phyloP scores from a whole-genome alignment of 805 yeast genomes.

The Monosporozyma solicola region DNA sequence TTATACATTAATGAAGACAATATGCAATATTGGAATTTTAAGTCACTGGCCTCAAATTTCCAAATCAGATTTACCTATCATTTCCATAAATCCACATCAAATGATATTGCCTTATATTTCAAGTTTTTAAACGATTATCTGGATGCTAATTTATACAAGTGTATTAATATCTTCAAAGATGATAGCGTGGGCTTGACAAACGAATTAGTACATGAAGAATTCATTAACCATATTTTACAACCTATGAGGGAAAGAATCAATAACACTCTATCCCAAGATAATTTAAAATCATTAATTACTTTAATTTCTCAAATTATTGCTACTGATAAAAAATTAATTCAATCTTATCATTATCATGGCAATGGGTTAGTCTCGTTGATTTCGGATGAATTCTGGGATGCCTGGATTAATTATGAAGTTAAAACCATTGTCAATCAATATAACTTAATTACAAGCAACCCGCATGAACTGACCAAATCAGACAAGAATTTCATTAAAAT shows the following conservation, averaged over 20 bases:
- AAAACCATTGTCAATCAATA: conserved; percentile 38
- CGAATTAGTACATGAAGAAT: conserved; percentile 32
- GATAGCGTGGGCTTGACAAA: conserved; percentile 17
- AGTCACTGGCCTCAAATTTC: conserved; percentile 38
- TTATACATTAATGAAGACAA: conserved; percentile 6
- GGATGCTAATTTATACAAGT: conserved; percentile 31
- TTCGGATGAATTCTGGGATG: conserved; percentile 28
- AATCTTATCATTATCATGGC: conserved; percentile 36
- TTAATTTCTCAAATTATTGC: conserved; percentile 34
- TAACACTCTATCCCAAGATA: conserved; percentile 30
- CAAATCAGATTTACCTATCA: conserved; percentile 45
- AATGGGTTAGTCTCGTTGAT: conserved; percentile 27
- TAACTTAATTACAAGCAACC: conserved; percentile 32
- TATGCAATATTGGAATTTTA: conserved; percentile 37
- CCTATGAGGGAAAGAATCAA: conserved; percentile 40
- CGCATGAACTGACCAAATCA: conserved; percentile 14
- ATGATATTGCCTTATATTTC: conserved; percentile 46
- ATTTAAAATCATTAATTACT: conserved; percentile 31
- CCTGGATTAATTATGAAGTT: conserved; percentile 43
- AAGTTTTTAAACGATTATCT: conserved; percentile 41
- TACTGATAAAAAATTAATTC: conserved; percentile 31
- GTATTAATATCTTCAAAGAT: conserved; percentile 36
- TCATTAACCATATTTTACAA: conserved; percentile 29
- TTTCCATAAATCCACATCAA: conserved; percentile 35
- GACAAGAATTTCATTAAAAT: conserved; percentile 36